These are phyloP conservation scores for Bathelium albidoporum DNA, from an alignment of 495 filamentous ascomycete species.

Conservation along the genomic window DNA sequence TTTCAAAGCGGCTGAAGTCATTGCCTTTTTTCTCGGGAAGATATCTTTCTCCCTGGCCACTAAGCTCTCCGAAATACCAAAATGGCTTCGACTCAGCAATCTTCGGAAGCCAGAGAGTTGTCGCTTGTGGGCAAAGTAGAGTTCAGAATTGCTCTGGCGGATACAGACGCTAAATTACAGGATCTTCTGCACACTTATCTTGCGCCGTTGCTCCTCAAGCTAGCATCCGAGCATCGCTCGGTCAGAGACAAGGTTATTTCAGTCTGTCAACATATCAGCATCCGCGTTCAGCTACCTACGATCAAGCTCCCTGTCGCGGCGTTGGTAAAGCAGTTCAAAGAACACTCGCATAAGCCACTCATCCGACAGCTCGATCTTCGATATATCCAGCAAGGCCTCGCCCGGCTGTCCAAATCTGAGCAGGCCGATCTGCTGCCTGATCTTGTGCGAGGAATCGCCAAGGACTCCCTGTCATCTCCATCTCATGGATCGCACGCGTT, in stretches of 20 bases:
- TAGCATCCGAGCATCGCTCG: slow-evolving; percentile 63
- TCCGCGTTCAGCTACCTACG: slow-evolving; percentile 53
- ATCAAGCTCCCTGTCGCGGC: slow-evolving; percentile 75
- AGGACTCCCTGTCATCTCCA: slow-evolving; percentile 48
- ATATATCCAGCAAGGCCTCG: slow-evolving; percentile 80
- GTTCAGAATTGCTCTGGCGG: slow-evolving; percentile 74
- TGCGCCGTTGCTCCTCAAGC: slow-evolving; percentile 72
- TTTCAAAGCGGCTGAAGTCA: not conserved
- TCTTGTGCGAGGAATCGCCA: slow-evolving; percentile 57
- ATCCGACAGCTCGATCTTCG: slow-evolving; percentile 81
- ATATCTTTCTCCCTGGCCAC: not conserved
- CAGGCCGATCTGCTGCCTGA: slow-evolving; percentile 60
- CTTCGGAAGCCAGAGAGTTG: slow-evolving; percentile 62
- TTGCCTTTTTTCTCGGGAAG: not conserved
- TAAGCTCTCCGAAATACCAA: not conserved
- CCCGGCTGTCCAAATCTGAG: slow-evolving; percentile 50
- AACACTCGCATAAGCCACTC: slow-evolving; percentile 51
- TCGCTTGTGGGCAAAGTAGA: slow-evolving; percentile 83
- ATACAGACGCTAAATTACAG: slow-evolving; percentile 73
- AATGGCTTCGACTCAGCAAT: not conserved
- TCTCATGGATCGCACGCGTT: slow-evolving; percentile 66
- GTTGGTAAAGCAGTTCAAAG: slow-evolving; percentile 84
- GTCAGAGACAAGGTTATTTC: slow-evolving; percentile 75
- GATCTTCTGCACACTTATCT: slow-evolving; percentile 66
- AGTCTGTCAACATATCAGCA: slow-evolving; percentile 74